Percentiles rank a stretch among this genome's conserved stretches.
Evolutionary conservation across 225 moss, liverwort and hornwort species (phyloP).

Genomic region (Polytrichum formosum): DNA sequence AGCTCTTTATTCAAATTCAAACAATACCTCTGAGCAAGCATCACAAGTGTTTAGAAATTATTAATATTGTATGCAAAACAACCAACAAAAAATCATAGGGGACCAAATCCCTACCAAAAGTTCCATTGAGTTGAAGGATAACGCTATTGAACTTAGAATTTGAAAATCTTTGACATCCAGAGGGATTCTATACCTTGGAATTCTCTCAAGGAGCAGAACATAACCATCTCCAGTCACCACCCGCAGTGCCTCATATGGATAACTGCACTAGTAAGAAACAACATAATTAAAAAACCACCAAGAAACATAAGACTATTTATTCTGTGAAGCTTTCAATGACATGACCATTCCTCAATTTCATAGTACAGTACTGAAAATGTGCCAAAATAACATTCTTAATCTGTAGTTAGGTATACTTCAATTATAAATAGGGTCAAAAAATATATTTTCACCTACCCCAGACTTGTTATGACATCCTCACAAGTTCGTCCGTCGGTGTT

Average conservation of each 20-base stretch:
- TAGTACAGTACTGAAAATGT: not conserved
- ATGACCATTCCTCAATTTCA: not conserved
- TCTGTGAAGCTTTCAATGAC: too few species aligned
- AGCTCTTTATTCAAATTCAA: too few species aligned
- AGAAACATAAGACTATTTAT: not conserved
- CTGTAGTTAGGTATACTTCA: not conserved
- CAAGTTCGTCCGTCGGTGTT: slow-evolving; percentile 96
- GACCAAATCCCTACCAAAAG: not conserved
- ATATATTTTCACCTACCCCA: slow-evolving; percentile 47
- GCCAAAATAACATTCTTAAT: not conserved
- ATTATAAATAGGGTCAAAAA: not conserved
- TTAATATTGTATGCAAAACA: not conserved
- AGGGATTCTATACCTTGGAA: slow-evolving; percentile 31
- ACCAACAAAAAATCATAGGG: slow-evolving; percentile 2
- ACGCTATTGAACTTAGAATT: not conserved
- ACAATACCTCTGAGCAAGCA: not conserved
- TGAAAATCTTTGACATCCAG: not conserved
- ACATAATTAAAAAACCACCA: not conserved
- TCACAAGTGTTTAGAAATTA: not conserved
- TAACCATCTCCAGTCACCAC: slow-evolving; percentile 53
- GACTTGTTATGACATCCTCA: slow-evolving; percentile 76
- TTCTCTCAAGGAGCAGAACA: slow-evolving; percentile 55
- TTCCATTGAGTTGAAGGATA: not conserved
- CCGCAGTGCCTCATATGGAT: slow-evolving; percentile 49
- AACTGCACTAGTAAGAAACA: slow-evolving; percentile 28